Base-by-base conservation (phyloP, 2,329 filamentous ascomycete genomes). In the Myriosclerotinia scirpicola region DNA sequence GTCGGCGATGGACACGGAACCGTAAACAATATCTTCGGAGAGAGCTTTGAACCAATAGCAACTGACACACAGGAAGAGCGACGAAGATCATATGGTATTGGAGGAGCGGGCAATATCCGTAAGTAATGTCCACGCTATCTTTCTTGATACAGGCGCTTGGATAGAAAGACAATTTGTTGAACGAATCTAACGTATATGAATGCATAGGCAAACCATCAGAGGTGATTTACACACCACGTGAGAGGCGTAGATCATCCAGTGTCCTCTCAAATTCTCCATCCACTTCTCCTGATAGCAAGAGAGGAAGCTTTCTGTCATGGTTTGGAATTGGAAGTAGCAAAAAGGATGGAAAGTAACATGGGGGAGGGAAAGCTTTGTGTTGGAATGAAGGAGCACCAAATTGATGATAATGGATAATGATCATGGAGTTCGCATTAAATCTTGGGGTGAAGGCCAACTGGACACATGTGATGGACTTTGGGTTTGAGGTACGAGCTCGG, bases 71-170 rank as follows among this genome's bases (percentile, higher is more conserved):
- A 30, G 22, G 22, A 17, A 26, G 65, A 75, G 60, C 65, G 59
- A 58, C 71, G 68, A 54, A 73, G 67, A 66, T 75, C 74, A 66
- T 73, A 70, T 71, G 74, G 74, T 5, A 75, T 75, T 68, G 74
- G 74, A 42, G 74, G 74, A 0, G 74, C 74, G 5, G 74, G 74
- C 5, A 76, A 76, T 69, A 75, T 75, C 53, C 71, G 74, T 76
- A 65, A 30, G 71, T 69, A 30, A 40, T 36, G 50, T 61, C 34
- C 5, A 17, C 11, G 5, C 1, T 36, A 1, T 34, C 52, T 66
- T 7, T 9, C 22, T 34, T 53, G 5, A 34, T 6, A 2, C 30
- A 34, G 6, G 22, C n/a, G 5, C 48, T 50, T 46, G 11, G n/a
- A 46, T 8, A n/a, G 62, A 44, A 52, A 66, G 44, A 67, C 42